phyloP scores from a whole-genome alignment of 1,139 yeast species.

The Yamadazyma mexicana region DNA sequence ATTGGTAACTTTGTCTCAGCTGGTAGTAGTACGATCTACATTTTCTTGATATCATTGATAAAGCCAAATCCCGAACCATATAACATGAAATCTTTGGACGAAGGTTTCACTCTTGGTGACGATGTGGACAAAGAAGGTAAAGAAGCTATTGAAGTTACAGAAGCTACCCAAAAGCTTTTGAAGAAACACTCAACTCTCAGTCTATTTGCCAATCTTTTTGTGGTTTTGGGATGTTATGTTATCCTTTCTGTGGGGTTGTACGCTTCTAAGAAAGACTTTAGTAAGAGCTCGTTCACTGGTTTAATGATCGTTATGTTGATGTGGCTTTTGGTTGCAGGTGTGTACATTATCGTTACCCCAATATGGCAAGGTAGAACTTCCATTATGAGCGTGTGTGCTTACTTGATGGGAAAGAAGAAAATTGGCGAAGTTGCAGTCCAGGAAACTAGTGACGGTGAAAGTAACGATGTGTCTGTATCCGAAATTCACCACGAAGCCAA shows the following conservation, averaged over 20 bases:
- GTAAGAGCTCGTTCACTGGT: slow-evolving; percentile 28
- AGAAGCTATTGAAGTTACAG: slow-evolving; percentile 21
- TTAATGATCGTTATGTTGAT: slow-evolving; percentile 32
- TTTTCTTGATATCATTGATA: slow-evolving; percentile 23
- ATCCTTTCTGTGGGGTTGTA: slow-evolving; percentile 22
- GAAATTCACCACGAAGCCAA: slow-evolving; percentile 2
- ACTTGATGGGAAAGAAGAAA: neutral
- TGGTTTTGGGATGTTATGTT: slow-evolving; percentile 28
- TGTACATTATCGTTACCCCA: slow-evolving; percentile 35
- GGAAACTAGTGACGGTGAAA: neutral
- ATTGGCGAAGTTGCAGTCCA: neutral
- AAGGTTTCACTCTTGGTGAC: slow-evolving; percentile 27
- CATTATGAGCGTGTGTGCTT: slow-evolving; percentile 9
- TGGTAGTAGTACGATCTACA: slow-evolving; percentile 23
- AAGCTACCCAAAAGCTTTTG: slow-evolving; percentile 20
- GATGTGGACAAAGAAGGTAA: slow-evolving; percentile 33
- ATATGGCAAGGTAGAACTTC: slow-evolving; percentile 31
- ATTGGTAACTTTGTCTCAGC: slow-evolving; percentile 36
- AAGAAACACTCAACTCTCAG: slow-evolving; percentile 23
- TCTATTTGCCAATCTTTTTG: slow-evolving; percentile 20
- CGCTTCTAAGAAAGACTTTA: slow-evolving; percentile 30
- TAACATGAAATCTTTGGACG: slow-evolving; percentile 19
- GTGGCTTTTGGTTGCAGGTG: slow-evolving; percentile 30
- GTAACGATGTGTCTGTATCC: neutral
- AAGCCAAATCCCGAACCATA: slow-evolving; percentile 26